Base-by-base conservation (phyloP, 2,329 filamentous ascomycete species). In the Tolypocladium endophyticum region DNA sequence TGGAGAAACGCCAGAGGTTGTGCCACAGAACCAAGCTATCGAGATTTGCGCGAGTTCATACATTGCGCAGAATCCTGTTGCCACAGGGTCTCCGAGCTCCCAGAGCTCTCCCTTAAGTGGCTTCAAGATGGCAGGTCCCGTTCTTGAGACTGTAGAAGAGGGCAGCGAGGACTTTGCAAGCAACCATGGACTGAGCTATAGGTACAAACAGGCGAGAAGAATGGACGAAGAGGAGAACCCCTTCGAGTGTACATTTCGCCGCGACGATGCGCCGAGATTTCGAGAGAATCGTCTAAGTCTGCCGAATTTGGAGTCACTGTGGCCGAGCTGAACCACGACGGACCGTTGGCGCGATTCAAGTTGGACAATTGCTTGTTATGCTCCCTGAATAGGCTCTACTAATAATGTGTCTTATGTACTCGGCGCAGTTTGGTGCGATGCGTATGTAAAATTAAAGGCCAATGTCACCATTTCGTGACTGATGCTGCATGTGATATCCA, bases 1-100 rank as follows among this genome's bases (percentile, higher is more conserved):
- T 25, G 68, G 65, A 4, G 61, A 58, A 0, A 69, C 70, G 0
- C 66, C 70, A 0, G 66, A 69, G 11, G 77, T 77, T 61, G 57
- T 72, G 14, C 74, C 74, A 0, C 36, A 6, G 16, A 18, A 20
- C 28, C 43, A 4, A 5, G 20, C 20, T 2, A 5, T 3, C 30
- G 50, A 53, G 30, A 14, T 5, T 12, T 35, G 23, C 9, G 20
- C 25, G 43, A 18, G 18, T 18, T 3, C 23, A 3, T n/a, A 25
- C n/a, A 0, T n/a, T 20, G 36, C 39, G 14, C 38, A 14, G 36
- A 52, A n/a, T 5, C 1, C 0, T n/a, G 7, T 39, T 20, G 23
- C 12, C 4, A 47, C 30, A 4, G 50, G 33, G 23, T 25, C 25
- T 14, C 8, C 33, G 25, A 55, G 18, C 43, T 25, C 25, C 8